These are phyloP conservation scores for Skeletonema tropicum DNA, from an alignment of 108 stramenopile genomes.

Conservation along the genomic window DNA sequence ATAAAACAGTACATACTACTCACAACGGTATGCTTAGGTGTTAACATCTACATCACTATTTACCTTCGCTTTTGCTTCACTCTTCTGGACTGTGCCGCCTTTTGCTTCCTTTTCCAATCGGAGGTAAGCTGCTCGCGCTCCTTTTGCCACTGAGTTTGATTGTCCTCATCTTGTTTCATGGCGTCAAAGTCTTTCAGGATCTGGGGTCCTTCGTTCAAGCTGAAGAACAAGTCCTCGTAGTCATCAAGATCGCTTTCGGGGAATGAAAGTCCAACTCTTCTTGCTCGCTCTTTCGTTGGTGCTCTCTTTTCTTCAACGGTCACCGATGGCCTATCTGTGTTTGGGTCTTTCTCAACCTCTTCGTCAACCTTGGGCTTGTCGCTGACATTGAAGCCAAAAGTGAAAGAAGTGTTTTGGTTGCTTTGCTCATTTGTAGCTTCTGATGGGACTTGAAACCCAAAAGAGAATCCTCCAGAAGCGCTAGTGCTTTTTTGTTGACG, in stretches of 20 bases:
- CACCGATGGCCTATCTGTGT: not conserved
- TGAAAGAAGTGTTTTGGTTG: constrained; percentile 10
- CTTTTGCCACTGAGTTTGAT: constrained; percentile 62
- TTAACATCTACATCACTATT: not conserved
- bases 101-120: constrained; percentile 88
- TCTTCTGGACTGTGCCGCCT: constrained; percentile 66
- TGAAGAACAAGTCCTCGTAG: constrained; percentile 62
- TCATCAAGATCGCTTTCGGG: constrained; percentile 52
- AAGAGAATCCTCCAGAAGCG: constrained; percentile 45
- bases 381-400: constrained; percentile 60
- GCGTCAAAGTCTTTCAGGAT: constrained; percentile 61
- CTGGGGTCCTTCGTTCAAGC: constrained; percentile 60
- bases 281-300: constrained; percentile 12
- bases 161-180: constrained; percentile 50
- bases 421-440: not conserved
- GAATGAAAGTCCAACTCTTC: constrained; percentile 45
- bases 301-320: constrained; percentile 1
- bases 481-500: constrained; percentile 36
- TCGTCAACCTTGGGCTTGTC: not conserved
- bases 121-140: constrained; percentile 69
- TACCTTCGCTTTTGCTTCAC: constrained; percentile 51
- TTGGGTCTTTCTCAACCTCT: not conserved
- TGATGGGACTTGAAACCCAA: constrained; percentile 25
- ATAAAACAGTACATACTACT: not conserved
- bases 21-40: too few relatives aligned